These are phyloP conservation scores for Plasmodium knowlesi DNA, from an alignment of 169 alveolate genomes.

Conservation along the genomic window DNA sequence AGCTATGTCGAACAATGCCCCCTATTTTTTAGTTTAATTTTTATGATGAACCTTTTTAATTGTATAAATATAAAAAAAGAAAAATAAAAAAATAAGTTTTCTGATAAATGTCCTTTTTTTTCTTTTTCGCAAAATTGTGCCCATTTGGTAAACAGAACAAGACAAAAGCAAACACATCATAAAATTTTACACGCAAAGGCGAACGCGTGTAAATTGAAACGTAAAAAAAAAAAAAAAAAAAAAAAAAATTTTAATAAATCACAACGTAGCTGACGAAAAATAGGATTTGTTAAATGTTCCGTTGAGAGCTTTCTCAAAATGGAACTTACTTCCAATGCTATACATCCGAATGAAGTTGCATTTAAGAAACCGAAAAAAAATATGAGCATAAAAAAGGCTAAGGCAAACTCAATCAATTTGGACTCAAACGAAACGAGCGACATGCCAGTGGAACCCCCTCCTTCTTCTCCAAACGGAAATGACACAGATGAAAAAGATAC, in stretches of 20 bases:
- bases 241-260: constrained; percentile 6
- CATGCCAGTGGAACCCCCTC: neutral
- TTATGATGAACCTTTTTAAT: neutral
- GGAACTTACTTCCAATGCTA: constrained; percentile 11
- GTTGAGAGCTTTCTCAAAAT: neutral
- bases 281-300: neutral
- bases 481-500: neutral
- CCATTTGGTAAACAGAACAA: neutral
- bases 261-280: neutral
- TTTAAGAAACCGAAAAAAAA: constrained; percentile 19
- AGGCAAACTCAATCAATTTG: neutral
- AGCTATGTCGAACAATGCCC: neutral
- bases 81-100: neutral
- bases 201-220: neutral
- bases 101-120: neutral
- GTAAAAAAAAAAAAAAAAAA: constrained; percentile 3
- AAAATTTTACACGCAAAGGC: neutral
- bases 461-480: neutral
- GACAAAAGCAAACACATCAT: neutral
- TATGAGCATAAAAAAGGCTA: constrained; percentile 2
- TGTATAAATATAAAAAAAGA: neutral
- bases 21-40: neutral
- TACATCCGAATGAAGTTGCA: neutral
- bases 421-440: neutral
- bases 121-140: neutral